Conservation (phyloP, 1,284 basidiomycete genomes). For the Porodaedalea pini region DNA sequence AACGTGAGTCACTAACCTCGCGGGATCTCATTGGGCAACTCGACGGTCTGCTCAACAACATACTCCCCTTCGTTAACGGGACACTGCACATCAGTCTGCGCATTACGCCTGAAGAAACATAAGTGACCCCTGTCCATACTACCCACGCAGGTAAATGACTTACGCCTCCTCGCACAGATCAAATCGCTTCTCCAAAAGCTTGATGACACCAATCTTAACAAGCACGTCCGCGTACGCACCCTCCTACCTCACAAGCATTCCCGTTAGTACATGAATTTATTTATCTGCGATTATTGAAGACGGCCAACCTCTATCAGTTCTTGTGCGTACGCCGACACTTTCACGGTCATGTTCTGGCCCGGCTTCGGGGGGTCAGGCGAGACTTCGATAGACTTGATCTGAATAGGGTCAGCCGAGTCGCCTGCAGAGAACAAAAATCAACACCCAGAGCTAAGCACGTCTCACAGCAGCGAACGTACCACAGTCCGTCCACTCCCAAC, state of each 20-base stretch:
- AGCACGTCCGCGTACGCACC: constrained; percentile 86
- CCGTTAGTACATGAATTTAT: not conserved
- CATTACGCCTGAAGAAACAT: constrained; percentile 47
- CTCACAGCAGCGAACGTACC: constrained; percentile 42
- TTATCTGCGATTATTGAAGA: not conserved
- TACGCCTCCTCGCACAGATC: constrained; percentile 93
- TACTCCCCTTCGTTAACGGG: constrained; percentile 74
- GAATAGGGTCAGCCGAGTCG: constrained; percentile 41
- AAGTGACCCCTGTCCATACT: constrained; percentile 15
- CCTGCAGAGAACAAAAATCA: constrained; percentile 36
- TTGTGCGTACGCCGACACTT: constrained; percentile 58
- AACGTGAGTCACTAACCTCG: constrained; percentile 49
- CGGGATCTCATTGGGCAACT: constrained; percentile 86
- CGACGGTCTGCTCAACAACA: constrained; percentile 73
- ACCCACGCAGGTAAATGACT: constrained; percentile 33
- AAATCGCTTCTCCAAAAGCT: constrained; percentile 76
- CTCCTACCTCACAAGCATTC: constrained; percentile 56
- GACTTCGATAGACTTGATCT: constrained; percentile 64
- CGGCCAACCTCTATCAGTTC: constrained; percentile 63
- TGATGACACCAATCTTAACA: constrained; percentile 88
- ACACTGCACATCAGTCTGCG: constrained; percentile 71
- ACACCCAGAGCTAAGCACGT: not conserved
- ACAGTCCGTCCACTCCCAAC: constrained; percentile 57
- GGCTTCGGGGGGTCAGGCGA: constrained; percentile 81
- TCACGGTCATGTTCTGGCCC: constrained; percentile 80